A percentile compares a stretch with the other conserved stretches of the same genome.
These are phyloP conservation scores for Vitis rupestris DNA, from an alignment of 164 flowering plant species.

Conservation along the genomic window DNA sequence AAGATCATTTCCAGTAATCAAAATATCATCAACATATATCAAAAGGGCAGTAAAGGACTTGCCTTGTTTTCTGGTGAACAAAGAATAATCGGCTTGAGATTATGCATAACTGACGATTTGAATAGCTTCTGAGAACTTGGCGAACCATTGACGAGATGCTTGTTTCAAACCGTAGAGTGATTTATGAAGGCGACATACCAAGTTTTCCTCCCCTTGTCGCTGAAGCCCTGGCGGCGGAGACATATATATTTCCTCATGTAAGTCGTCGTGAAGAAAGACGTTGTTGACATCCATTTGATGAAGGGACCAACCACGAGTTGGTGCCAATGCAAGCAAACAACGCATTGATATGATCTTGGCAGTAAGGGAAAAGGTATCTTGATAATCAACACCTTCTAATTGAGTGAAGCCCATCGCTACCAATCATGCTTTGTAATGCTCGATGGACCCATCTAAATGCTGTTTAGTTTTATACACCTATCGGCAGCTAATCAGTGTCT, in stretches of 20 bases:
- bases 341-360: background rate
- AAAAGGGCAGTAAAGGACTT: background rate
- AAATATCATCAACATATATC: too few species aligned
- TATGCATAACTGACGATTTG: background rate
- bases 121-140: background rate
- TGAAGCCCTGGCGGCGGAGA: background rate
- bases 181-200: background rate
- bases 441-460: background rate
- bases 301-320: background rate
- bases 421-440: background rate
- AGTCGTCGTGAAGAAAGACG: background rate
- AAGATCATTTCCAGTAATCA: background rate
- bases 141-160: conserved; percentile 2
- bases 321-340: background rate
- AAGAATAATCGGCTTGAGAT: background rate
- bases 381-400: background rate
- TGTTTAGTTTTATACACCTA: background rate
- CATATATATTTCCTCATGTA: background rate
- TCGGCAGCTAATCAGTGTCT: too few species aligned
- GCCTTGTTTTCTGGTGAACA: background rate
- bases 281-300: conserved; percentile 3
- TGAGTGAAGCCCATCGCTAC: background rate
- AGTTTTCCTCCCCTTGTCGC: background rate
- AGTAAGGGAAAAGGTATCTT: background rate
- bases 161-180: conserved; percentile 1